Evolutionary conservation across 2,329 filamentous ascomycete species (phyloP), one percentile per base, ranked within the genome.

Genomic region (Diplodia seriata): DNA sequence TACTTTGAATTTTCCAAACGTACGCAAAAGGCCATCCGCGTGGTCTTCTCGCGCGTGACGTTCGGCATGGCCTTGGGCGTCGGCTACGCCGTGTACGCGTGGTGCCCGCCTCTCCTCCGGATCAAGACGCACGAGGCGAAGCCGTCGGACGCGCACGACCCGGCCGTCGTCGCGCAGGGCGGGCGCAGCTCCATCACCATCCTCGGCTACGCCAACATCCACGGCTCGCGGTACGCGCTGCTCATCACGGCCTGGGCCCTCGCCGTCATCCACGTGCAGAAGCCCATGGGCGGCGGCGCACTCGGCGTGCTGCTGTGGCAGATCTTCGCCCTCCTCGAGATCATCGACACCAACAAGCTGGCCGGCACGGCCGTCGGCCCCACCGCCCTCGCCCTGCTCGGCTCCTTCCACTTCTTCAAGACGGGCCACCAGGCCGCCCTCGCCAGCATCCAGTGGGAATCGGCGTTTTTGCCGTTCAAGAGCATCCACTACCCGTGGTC

Each of bases 321-420:
- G 80, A 89, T 97, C 53, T 87, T 99, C 69, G 93, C 92, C 12
- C 86, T 90, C 1, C 82, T 88, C 59, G 88, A 90, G 72, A 86
- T 90, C 64, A 79, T 90, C 66, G 86, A 89, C 76, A 87, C 86
- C 2, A 89, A 89, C 72, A 81, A 81, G 40, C 79, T 68, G 8
- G 50, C 64, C 12, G 7, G 89, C 0, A 87, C 89, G 18, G 85
- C 93, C 7, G 91, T 98, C 73, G 94, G 93, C 0, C 94, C 95
- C 23, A 83, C 95, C 49, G 85, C 96, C 70, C 86, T 98, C 31
- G 94, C 89, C 12, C 81, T 98, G n/a, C 87, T 99, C 0, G 95
- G 94, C 69, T 93, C 91, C 74, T 97, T 94, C 80, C 90, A 97
- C 82, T 99, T 90, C 83, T 99, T 99, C 87, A 97, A 97, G 77